phyloP scores from a whole-genome alignment of 495 filamentous ascomycete genomes.

The Penicillium paradoxum region DNA sequence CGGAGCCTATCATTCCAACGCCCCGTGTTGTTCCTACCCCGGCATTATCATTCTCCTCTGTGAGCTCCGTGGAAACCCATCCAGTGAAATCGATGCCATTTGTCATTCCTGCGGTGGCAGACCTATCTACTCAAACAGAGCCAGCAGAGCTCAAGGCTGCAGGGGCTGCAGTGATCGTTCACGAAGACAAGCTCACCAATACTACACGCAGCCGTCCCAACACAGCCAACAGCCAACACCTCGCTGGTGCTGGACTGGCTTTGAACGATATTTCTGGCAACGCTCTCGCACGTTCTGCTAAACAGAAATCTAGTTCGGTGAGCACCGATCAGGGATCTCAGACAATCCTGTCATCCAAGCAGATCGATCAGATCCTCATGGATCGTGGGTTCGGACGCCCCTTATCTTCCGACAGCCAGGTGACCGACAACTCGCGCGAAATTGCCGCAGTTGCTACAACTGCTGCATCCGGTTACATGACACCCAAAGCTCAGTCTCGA shows the following conservation, averaged over 20 bases:
- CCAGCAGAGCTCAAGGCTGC: conserved; percentile 15
- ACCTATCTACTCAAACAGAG: conserved; percentile 23
- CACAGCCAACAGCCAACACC: conserved; percentile 34
- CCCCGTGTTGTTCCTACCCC: conserved; percentile 26
- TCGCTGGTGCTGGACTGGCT: conserved; percentile 38
- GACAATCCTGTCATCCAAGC: conserved; percentile 66
- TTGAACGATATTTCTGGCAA: conserved; percentile 44
- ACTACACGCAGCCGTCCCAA: conserved; percentile 28
- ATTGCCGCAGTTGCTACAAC: conserved; percentile 14
- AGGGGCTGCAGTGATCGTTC: conserved; percentile 30
- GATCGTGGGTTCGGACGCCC: conserved; percentile 33
- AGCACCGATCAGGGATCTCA: conserved; percentile 66
- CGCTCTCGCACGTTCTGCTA: conserved; percentile 27
- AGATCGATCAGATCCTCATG: conserved; percentile 62
- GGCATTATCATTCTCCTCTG: conserved; percentile 28
- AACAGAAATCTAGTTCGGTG: conserved; percentile 33
- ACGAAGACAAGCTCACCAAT: conserved; percentile 53
- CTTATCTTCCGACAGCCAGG: conserved; percentile 24
- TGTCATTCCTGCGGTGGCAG: conserved; percentile 16
- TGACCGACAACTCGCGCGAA: conserved; percentile 30
- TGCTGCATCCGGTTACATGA: conserved; percentile 30
- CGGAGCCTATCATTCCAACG: conserved; percentile 4
- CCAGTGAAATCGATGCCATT: conserved; percentile 25
- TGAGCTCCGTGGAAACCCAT: conserved; percentile 39
- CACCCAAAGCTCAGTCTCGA: conserved; percentile 27